phyloP scores from a whole-genome alignment of 2,329 filamentous ascomycete genomes.

The Diaporthe citri region DNA sequence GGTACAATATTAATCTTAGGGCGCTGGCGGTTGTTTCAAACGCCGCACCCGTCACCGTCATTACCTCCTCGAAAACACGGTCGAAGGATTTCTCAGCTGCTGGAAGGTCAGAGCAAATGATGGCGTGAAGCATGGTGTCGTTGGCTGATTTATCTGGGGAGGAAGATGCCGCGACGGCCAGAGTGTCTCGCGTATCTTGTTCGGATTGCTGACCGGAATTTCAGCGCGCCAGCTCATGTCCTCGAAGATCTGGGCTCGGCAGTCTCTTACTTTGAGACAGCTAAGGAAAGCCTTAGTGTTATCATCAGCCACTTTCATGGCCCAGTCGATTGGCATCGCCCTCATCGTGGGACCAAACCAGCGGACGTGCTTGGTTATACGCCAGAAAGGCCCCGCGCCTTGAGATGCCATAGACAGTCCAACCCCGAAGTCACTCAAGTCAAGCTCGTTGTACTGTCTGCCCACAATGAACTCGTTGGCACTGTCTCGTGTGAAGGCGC shows the following conservation, averaged over 20 bases:
- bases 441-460: conserved; percentile 38
- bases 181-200: conserved; percentile 27
- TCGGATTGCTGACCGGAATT: conserved; percentile 1
- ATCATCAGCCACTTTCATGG: conserved; percentile 35
- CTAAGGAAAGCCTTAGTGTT: conserved; percentile 26
- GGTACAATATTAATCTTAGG: conserved; percentile 51
- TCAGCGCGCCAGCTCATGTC: neutral
- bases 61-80: conserved; percentile 51
- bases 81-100: conserved; percentile 48
- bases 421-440: conserved; percentile 34
- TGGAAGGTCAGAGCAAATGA: conserved; percentile 44
- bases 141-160: neutral
- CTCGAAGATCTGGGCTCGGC: neutral
- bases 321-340: conserved; percentile 36
- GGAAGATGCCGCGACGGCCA: neutral
- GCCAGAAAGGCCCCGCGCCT: conserved; percentile 40
- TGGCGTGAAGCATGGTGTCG: conserved; percentile 15
- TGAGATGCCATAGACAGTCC: conserved; percentile 34
- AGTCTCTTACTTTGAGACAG: neutral
- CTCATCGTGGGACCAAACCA: conserved; percentile 40
- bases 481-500: conserved; percentile 40
- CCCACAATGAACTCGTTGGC: conserved; percentile 41
- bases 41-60: conserved; percentile 51
- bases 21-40: conserved; percentile 53
- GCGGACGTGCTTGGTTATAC: conserved; percentile 42